Evolutionary conservation across 129 eudicot species (phyloP), one percentile per base, ranked within the genome.

Genomic region (Logfia minima): DNA sequence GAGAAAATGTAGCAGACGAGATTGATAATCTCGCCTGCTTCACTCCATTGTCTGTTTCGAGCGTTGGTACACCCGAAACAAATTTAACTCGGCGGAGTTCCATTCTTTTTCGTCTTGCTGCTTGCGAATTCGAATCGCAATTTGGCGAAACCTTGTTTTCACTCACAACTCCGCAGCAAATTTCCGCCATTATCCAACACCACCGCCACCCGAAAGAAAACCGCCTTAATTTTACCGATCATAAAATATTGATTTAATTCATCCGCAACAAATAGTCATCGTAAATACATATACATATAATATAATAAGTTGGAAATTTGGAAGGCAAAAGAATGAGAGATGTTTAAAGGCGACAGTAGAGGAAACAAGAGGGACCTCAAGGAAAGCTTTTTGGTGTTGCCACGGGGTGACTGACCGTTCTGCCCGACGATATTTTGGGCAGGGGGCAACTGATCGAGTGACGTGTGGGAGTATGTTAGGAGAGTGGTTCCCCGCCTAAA

Each of bases 71-170:
- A 26, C 74, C 85, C 58, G 87, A 14, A 6, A 69, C 79, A 24
- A 80, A 72, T 69, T 87, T 88, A 0, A 76, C 75, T 14, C 85
- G 83, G 22, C 85, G 84, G 79, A 88, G 77, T 77, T 90, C 91
- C 89, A 86, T 88, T 66, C 93, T 10, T 18, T 83, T 82, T 18
- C 89, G 83, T 76, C 93, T 79, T 18, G 88, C 82, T 22, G 84
- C 84, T 31, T 88, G 83, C 31, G 86, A 84, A 51, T 71, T 81
- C 8, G 76, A 62, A 26, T 90, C 87, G 41, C 88, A 84, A 53
- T 75, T 78, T n/a, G 79, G 23, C 70, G 88, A 58, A 22, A 80
- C 59, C 48, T 85, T 88, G 59, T 72, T 83, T 16, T 87, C 96
- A 66, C 83, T 81, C 63, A 89, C 79, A 45, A 83, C 83, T 4